A percentile compares a stretch with the other conserved stretches of the same genome.
These are phyloP conservation scores for Dryas octopetala DNA, from an alignment of 306 rosid species.

Conservation along the genomic window DNA sequence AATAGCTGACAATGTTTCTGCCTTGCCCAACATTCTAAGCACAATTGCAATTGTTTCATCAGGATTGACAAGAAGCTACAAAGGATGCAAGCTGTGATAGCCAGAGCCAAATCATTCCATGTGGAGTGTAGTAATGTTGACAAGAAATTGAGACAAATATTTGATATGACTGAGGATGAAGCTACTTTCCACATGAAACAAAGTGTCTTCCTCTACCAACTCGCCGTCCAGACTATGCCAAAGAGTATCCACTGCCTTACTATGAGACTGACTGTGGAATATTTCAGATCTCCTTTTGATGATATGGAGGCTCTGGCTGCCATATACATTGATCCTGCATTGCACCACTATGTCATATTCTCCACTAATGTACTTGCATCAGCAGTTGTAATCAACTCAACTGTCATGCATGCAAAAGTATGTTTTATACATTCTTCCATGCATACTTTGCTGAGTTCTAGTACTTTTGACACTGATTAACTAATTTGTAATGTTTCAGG, in stretches of 20 bases:
- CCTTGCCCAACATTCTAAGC: constrained; percentile 17
- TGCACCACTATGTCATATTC: constrained; percentile 78
- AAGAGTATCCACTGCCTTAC: constrained; percentile 92
- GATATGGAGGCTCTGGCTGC: constrained; percentile 48
- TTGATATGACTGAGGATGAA: constrained; percentile 95
- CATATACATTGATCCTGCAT: constrained; percentile 64
- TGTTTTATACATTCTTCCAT: constrained; percentile 27
- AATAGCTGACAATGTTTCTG: not conserved
- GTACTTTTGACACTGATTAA: constrained; percentile 28
- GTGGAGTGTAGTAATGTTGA: constrained; percentile 91
- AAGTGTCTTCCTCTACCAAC: constrained; percentile 94
- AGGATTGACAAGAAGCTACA: constrained; percentile 67
- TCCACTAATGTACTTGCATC: constrained; percentile 85
- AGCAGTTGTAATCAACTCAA: constrained; percentile 88
- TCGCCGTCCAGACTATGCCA: constrained; percentile 94
- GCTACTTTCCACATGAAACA: constrained; percentile 93
- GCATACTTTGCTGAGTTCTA: constrained; percentile 13
- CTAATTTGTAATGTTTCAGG: constrained; percentile 58
- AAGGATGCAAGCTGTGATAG: constrained; percentile 60
- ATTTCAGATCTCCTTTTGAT: constrained; percentile 57
- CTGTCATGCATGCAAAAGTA: constrained; percentile 73
- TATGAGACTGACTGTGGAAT: constrained; percentile 88
- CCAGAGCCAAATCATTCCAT: constrained; percentile 63
- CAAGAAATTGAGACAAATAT: constrained; percentile 92
- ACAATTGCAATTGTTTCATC: constrained; percentile 33